These are phyloP conservation scores for Blumeriella jaapii DNA, from an alignment of 2,329 filamentous ascomycete species.

Conservation along the genomic window DNA sequence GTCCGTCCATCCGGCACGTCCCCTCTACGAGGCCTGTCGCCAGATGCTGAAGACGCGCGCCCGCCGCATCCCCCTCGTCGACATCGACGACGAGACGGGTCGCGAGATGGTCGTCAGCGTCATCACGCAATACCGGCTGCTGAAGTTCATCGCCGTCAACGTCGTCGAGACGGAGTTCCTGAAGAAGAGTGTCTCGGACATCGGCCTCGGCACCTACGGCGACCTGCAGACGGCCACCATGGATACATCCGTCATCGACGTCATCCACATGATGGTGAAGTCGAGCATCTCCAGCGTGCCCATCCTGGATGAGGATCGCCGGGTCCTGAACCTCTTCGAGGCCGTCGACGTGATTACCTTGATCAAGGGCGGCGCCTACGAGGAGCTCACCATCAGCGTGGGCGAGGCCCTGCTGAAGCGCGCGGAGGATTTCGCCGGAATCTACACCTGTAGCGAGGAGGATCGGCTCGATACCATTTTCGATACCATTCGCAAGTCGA, in stretches of 20 bases:
- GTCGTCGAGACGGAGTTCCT: slow-evolving; percentile 72
- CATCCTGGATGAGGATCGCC: slow-evolving; percentile 67
- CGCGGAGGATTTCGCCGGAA: slow-evolving; percentile 84
- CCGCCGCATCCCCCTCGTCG: slow-evolving; percentile 84
- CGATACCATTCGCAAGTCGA: slow-evolving; percentile 87
- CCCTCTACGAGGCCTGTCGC: slow-evolving; percentile 89
- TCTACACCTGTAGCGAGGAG: slow-evolving; percentile 88
- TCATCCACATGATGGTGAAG: slow-evolving; percentile 86
- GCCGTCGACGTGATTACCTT: slow-evolving; percentile 93
- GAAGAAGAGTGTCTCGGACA: slow-evolving; percentile 74
- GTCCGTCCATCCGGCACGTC: slow-evolving; percentile 82
- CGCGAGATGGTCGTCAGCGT: slow-evolving; percentile 91
- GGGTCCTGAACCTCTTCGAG: slow-evolving; percentile 92
- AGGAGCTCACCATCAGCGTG: slow-evolving; percentile 75
- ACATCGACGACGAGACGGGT: slow-evolving; percentile 86
- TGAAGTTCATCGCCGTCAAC: slow-evolving; percentile 98
- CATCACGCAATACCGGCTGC: slow-evolving; percentile 93
- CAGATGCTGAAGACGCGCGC: slow-evolving; percentile 91
- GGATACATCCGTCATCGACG: slow-evolving; percentile 84
- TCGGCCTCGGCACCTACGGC: slow-evolving; percentile 75
- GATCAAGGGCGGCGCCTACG: slow-evolving; percentile 87
- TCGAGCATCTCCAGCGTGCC: slow-evolving; percentile 91
- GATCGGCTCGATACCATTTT: slow-evolving; percentile 94
- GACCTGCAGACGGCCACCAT: slow-evolving; percentile 75
- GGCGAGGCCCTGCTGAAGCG: slow-evolving; percentile 83